These are phyloP conservation scores for Cucurbitaria berberidis DNA, from an alignment of 2,329 filamentous ascomycete genomes.

Conservation along the genomic window DNA sequence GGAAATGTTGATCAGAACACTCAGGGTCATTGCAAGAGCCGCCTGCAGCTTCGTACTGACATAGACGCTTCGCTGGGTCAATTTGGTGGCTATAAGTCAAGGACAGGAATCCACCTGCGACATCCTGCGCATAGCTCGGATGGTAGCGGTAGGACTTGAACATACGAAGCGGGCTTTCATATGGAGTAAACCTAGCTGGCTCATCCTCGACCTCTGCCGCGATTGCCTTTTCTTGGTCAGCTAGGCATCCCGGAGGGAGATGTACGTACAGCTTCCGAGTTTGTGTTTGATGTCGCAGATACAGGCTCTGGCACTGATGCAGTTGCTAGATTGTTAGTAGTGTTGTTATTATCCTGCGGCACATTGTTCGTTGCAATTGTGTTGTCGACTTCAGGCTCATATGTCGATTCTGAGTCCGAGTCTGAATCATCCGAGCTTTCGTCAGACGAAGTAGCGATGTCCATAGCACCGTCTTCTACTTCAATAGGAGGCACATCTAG, in stretches of 20 bases:
- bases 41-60: constrained; percentile 74
- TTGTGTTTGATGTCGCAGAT: constrained; percentile 7
- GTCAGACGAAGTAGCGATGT: constrained; percentile 40
- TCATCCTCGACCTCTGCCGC: constrained; percentile 17
- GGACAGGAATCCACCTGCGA: constrained; percentile 81
- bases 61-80: constrained; percentile 74
- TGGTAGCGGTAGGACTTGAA: constrained; percentile 94
- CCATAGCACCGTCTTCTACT: constrained; percentile 43
- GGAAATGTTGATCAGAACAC: constrained; percentile 84
- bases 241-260: neutral
- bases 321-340: constrained; percentile 49
- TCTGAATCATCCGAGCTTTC: constrained; percentile 33
- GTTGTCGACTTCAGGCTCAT: constrained; percentile 17
- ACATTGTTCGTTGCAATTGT: constrained; percentile 16
- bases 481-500: constrained; percentile 15
- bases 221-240: constrained; percentile 27
- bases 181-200: constrained; percentile 62
- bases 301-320: constrained; percentile 43
- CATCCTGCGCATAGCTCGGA: constrained; percentile 71
- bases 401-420: constrained; percentile 21
- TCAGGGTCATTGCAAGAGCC: constrained; percentile 74
- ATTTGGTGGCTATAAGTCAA: constrained; percentile 94
- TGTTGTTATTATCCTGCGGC: constrained; percentile 17
- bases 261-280: constrained; percentile 30
- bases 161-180: constrained; percentile 79